A percentile compares a stretch with the other conserved stretches of the same genome.
Evolutionary conservation across 495 filamentous ascomycete genomes (phyloP).

Genomic region (Neurospora terricola): DNA sequence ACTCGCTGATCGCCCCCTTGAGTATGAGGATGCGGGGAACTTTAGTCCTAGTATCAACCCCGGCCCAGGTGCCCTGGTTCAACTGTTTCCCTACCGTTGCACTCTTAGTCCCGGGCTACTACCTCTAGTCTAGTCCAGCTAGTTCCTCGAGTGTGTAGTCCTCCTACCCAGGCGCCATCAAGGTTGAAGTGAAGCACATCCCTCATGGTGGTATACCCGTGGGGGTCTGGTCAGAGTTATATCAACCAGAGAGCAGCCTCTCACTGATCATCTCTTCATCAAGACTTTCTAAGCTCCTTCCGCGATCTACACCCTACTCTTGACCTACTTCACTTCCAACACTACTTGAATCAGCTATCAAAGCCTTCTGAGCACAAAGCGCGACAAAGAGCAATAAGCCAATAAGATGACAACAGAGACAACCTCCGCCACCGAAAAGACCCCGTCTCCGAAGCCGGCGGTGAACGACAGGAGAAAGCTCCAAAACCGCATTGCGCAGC

Average conservation of each 20-base stretch:
- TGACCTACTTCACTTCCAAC: background rate
- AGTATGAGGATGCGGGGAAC: background rate
- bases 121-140: background rate
- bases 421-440: background rate
- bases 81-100: background rate
- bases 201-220: background rate
- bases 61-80: background rate
- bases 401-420: background rate
- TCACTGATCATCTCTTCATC: background rate
- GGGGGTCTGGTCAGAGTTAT: background rate
- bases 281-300: background rate
- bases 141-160: background rate
- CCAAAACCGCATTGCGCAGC: conserved; percentile 3
- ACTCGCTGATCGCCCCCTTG: background rate
- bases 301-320: background rate
- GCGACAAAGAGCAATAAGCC: background rate
- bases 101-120: background rate
- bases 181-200: background rate
- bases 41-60: background rate
- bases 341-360: background rate
- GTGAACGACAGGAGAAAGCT: conserved; percentile 3
- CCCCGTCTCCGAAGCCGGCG: background rate
- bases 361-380: background rate
- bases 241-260: background rate
- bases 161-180: background rate